Conservation (phyloP, 345 rosid genomes). For the Populus euphratica region DNA sequence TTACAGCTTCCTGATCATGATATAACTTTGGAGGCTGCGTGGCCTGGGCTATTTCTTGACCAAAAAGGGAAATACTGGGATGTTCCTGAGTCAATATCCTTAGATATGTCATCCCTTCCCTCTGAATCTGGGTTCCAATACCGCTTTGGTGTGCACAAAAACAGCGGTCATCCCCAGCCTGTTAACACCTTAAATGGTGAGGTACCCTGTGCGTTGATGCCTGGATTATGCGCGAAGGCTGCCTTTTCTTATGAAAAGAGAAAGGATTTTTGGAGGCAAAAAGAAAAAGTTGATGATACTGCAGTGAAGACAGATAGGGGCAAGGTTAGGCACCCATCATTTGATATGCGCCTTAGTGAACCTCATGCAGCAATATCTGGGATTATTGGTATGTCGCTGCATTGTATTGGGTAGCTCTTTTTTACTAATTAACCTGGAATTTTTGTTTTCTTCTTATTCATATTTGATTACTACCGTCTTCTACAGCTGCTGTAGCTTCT, state of each 20-base stretch:
- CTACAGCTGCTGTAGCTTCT: neutral
- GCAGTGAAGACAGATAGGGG: constrained; percentile 44
- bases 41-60: constrained; percentile 77
- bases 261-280: constrained; percentile 64
- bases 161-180: constrained; percentile 52
- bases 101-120: constrained; percentile 58
- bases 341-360: constrained; percentile 58
- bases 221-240: constrained; percentile 77
- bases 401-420: neutral
- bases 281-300: constrained; percentile 35
- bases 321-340: constrained; percentile 36
- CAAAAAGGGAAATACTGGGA: constrained; percentile 78
- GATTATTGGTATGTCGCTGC: constrained; percentile 47
- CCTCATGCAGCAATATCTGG: constrained; percentile 78
- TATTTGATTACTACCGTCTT: neutral
- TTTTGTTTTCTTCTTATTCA: neutral
- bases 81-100: constrained; percentile 73
- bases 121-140: constrained; percentile 60
- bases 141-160: constrained; percentile 66
- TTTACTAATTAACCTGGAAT: neutral
- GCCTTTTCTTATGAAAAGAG: constrained; percentile 70
- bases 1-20: constrained; percentile 72
- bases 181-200: constrained; percentile 35
- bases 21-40: constrained; percentile 73
- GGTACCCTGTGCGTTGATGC: constrained; percentile 59